phyloP scores from a whole-genome alignment of 768 basidiomycete species.

The Boletales sp. region DNA sequence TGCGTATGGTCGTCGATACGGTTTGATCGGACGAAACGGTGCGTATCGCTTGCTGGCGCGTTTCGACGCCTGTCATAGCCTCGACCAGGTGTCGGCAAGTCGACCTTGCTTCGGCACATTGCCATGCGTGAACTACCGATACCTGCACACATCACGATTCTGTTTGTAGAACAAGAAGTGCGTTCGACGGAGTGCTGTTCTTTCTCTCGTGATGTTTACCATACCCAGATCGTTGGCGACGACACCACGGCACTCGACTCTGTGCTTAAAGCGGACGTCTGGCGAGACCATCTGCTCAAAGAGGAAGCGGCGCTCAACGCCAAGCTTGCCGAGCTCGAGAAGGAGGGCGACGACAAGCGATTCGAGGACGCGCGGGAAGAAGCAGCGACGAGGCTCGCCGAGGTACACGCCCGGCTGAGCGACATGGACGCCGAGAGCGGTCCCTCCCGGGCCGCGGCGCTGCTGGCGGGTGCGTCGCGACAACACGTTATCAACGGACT shows the following conservation, averaged over 20 bases:
- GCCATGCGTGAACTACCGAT: slow-evolving; percentile 93
- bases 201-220: background rate
- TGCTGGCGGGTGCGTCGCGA: slow-evolving; percentile 86
- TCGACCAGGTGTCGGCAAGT: slow-evolving; percentile 84
- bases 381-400: slow-evolving; percentile 72
- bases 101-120: slow-evolving; percentile 90
- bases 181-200: slow-evolving; percentile 6
- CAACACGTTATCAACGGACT: background rate
- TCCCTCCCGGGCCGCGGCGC: slow-evolving; percentile 85
- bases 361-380: slow-evolving; percentile 87
- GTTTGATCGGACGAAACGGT: slow-evolving; percentile 88
- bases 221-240: slow-evolving; percentile 78
- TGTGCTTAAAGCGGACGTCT: slow-evolving; percentile 99
- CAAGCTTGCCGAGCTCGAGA: slow-evolving; percentile 67
- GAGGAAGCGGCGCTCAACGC: slow-evolving; percentile 78
- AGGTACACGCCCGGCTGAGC: slow-evolving; percentile 80
- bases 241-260: slow-evolving; percentile 90
- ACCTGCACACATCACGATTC: slow-evolving; percentile 91
- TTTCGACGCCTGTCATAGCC: background rate
- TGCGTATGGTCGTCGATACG: slow-evolving; percentile 86
- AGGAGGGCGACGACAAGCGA: slow-evolving; percentile 71
- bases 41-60: slow-evolving; percentile 1
- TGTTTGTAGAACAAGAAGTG: slow-evolving; percentile 98
- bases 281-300: slow-evolving; percentile 87
- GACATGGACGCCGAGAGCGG: slow-evolving; percentile 99